Percentiles rank a stretch among this genome's conserved stretches.
These are phyloP conservation scores for Schoenoplectus tabernaemontani DNA, from an alignment of 202 grass and related monocot species.

Conservation along the genomic window DNA sequence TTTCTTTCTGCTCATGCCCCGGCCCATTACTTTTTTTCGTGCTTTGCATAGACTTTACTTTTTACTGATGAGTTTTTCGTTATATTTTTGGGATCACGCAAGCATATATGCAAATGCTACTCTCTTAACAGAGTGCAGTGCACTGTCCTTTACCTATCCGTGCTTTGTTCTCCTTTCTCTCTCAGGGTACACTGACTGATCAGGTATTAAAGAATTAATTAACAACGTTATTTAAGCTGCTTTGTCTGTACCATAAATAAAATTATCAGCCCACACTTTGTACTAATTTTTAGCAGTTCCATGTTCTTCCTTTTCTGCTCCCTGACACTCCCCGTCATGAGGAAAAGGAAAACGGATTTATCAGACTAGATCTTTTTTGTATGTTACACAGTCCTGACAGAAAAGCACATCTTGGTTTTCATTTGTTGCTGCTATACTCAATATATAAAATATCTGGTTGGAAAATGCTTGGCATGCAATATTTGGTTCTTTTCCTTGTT, in stretches of 20 bases:
- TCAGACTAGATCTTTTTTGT: background rate
- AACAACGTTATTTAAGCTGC: conserved; percentile 19
- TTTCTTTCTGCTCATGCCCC: conserved; percentile 29
- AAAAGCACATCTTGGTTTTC: background rate
- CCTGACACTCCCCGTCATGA: background rate
- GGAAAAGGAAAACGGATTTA: background rate
- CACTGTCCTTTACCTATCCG: conserved; percentile 1
- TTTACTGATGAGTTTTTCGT: conserved; percentile 8
- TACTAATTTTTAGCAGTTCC: conserved; percentile 2
- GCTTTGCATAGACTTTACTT: conserved; percentile 57
- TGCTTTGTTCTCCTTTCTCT: conserved; percentile 5
- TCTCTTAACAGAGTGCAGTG: background rate
- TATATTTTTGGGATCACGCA: conserved; percentile 24
- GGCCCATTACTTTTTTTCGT: conserved; percentile 36
- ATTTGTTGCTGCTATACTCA: background rate
- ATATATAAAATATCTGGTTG: background rate
- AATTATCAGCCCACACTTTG: conserved; percentile 22
- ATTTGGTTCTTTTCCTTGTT: background rate
- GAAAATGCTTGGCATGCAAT: background rate
- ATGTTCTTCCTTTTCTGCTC: background rate
- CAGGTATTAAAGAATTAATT: conserved; percentile 15
- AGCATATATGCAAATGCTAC: conserved; percentile 13
- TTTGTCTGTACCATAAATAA: background rate
- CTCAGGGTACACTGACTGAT: background rate
- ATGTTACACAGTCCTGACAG: background rate